phyloP scores from a whole-genome alignment of 441 rosid genomes.

The Bruguiera hainesii region DNA sequence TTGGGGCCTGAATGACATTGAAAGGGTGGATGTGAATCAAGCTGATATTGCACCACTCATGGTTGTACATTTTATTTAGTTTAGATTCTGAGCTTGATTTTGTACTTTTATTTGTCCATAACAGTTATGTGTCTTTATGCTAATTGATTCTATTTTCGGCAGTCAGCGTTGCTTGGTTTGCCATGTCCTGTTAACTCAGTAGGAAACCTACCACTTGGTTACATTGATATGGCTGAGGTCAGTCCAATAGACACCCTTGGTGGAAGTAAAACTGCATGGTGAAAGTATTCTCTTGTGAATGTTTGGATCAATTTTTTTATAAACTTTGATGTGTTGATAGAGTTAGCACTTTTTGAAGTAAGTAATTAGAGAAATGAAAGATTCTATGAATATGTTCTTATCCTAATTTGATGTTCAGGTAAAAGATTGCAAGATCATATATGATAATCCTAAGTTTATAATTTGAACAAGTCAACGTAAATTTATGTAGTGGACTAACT shows the following conservation, averaged over 20 bases:
- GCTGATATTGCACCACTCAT: conserved; percentile 96
- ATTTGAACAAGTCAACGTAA: background rate
- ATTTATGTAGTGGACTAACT: conserved; percentile 14
- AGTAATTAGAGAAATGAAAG: background rate
- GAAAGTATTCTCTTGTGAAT: background rate
- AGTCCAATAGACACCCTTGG: conserved; percentile 22
- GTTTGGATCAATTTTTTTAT: background rate
- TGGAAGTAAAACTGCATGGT: background rate
- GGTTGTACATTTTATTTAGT: conserved; percentile 43
- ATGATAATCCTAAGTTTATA: background rate
- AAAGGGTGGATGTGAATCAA: conserved; percentile 98
- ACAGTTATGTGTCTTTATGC: conserved; percentile 11
- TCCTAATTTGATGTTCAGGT: background rate
- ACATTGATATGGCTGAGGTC: conserved; percentile 68
- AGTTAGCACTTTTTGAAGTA: background rate
- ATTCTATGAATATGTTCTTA: background rate
- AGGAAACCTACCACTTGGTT: conserved; percentile 90
- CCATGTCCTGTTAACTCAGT: conserved; percentile 94
- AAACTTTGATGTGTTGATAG: background rate
- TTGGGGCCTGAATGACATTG: conserved; percentile 78
- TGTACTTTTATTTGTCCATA: conserved; percentile 19
- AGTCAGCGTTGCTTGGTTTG: conserved; percentile 95
- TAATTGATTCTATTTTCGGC: conserved; percentile 30
- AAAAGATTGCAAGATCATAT: background rate
- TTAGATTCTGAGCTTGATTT: conserved; percentile 4